Percentiles rank a stretch among this genome's conserved stretches.
Conservation (phyloP, 306 rosid species). For the Mucuna pruriens region DNA sequence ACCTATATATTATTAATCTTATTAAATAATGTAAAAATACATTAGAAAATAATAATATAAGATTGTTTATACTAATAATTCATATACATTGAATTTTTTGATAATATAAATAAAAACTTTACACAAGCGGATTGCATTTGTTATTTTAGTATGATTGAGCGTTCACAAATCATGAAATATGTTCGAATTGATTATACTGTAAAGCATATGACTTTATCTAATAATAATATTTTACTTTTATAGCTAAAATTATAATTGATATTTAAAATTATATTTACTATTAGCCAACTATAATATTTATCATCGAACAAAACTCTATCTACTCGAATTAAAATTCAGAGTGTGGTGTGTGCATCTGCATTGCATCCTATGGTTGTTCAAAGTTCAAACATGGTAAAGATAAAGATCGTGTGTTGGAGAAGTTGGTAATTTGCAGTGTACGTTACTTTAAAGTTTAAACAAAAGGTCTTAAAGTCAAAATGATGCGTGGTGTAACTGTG, state of each 20-base stretch:
- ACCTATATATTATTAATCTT: background rate
- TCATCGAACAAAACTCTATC: background rate
- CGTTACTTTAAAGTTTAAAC: slow-evolving; percentile 21
- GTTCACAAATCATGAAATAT: too few species aligned
- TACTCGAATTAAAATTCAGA: background rate
- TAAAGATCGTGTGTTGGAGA: slow-evolving; percentile 3
- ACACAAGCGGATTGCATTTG: background rate
- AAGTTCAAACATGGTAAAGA: background rate
- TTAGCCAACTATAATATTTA: background rate
- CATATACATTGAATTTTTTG: background rate
- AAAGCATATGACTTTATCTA: too few species aligned
- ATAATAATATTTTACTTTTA: too few species aligned
- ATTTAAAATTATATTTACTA: background rate
- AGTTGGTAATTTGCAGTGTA: background rate
- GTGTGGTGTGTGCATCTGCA: background rate
- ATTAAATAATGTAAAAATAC: background rate
- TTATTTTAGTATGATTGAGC: background rate
- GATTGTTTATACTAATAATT: background rate
- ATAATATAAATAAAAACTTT: background rate
- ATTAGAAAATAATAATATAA: background rate
- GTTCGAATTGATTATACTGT: background rate
- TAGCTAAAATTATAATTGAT: too few species aligned
- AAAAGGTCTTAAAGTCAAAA: slow-evolving; percentile 18
- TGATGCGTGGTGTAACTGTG: slow-evolving; percentile 15
- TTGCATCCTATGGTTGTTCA: background rate